Percentiles rank a stretch among this genome's conserved stretches.
These are phyloP conservation scores for Chaetomiaceae sp. DNA, from an alignment of 2,329 filamentous ascomycete genomes.

Conservation along the genomic window DNA sequence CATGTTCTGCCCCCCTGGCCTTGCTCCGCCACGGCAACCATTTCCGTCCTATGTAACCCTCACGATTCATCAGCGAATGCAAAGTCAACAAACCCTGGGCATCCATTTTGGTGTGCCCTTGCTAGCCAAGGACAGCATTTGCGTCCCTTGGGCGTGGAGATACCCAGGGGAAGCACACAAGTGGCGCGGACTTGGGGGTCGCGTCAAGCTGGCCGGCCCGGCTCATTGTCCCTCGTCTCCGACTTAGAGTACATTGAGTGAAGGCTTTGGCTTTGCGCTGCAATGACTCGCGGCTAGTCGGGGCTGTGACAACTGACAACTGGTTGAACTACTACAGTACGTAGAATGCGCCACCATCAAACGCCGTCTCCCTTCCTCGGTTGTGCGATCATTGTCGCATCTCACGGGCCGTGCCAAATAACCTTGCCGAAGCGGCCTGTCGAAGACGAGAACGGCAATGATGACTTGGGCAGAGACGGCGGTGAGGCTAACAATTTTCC, in stretches of 20 bases:
- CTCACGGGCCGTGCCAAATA: neutral
- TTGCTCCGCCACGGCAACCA: constrained; percentile 5
- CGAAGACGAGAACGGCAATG: neutral
- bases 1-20: neutral
- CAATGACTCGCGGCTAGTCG: too few relatives aligned
- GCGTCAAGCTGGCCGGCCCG: neutral
- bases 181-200: constrained; percentile 1
- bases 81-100: neutral
- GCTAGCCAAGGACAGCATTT: neutral
- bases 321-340: constrained; percentile 14
- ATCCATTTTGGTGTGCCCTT: neutral
- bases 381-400: constrained; percentile 4
- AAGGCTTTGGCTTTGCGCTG: too few relatives aligned
- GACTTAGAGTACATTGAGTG: too few relatives aligned
- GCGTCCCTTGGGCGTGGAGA: neutral
- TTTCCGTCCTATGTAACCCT: neutral
- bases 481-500: constrained; percentile 6
- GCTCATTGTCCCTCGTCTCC: neutral
- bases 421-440: neutral
- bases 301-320: too few relatives aligned
- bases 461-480: neutral
- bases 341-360: neutral
- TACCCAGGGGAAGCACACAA: neutral
- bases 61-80: neutral
- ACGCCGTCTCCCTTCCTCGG: neutral